These are phyloP conservation scores for Aspergillus puulaauensis DNA, from an alignment of 2,329 filamentous ascomycete genomes.

Conservation along the genomic window DNA sequence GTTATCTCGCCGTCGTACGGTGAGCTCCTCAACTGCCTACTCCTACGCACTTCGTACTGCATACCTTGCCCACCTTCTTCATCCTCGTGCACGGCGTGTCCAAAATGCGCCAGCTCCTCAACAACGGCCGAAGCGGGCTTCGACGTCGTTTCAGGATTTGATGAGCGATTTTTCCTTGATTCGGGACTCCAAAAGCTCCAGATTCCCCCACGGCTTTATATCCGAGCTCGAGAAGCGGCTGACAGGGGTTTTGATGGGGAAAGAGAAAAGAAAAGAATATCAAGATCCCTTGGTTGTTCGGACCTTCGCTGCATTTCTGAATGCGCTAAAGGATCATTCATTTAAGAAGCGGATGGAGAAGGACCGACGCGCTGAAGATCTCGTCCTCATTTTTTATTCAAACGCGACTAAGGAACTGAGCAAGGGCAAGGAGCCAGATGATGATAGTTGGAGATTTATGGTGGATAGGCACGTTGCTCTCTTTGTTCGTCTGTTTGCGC, in stretches of 20 bases:
- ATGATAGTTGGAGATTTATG: conserved; percentile 87
- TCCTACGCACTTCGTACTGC: conserved; percentile 86
- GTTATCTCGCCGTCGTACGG: conserved; percentile 40
- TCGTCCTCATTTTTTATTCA: conserved; percentile 95
- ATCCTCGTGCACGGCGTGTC: conserved; percentile 84
- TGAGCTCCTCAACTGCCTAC: conserved; percentile 75
- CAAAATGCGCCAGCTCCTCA: conserved; percentile 74
- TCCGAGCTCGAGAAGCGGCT: conserved; percentile 73
- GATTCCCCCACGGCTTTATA: conserved; percentile 71
- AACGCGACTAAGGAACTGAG: conserved; percentile 88
- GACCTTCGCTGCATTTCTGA: conserved; percentile 92
- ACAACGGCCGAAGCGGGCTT: conserved; percentile 66
- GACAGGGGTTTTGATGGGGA: conserved; percentile 75
- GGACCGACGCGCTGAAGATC: conserved; percentile 85
- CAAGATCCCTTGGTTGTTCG: conserved; percentile 88
- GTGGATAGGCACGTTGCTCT: conserved; percentile 93
- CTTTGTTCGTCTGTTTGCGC: conserved; percentile 82
- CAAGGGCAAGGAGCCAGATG: conserved; percentile 71
- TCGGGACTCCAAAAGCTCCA: conserved; percentile 67
- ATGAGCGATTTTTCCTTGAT: conserved; percentile 80
- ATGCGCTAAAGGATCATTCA: conserved; percentile 81
- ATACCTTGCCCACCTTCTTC: conserved; percentile 88
- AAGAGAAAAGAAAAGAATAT: conserved; percentile 81
- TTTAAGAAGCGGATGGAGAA: conserved; percentile 93
- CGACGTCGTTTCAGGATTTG: conserved; percentile 73